Base-by-base conservation (phyloP, 306 rosid genomes). In the Rosa multiflora region DNA sequence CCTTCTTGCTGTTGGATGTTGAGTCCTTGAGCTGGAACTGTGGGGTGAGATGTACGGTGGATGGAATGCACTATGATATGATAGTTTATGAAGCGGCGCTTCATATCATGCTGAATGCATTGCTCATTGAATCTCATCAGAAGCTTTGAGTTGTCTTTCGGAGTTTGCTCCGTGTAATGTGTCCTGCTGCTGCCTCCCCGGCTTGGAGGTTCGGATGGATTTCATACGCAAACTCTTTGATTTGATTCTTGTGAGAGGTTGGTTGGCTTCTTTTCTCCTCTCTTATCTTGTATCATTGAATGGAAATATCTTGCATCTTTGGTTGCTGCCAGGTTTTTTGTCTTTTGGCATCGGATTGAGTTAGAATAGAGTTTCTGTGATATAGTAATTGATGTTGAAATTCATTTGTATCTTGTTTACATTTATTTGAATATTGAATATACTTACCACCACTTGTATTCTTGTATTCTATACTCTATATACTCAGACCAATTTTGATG, bases 61-160 rank as follows among this genome's bases (percentile, higher is more conserved):
- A 95, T 83, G 98, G 98, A 2, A 91, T 92, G 94, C 99, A 95
- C 81, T 92, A 91, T 85, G 91, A 93, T 83, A 82, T 73, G 48
- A 82, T 81, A 73, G 96, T 95, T 40, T 95, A 91, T 82, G 98
- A 93, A 70, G 98, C 98, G 51, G 89, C 89, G 0, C 80, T 93
- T 83, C 99, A 95, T 37, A 82, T 95, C 70, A 77, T 90, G 91
- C 83, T 95, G 0, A 93, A 95, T 86, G 99, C 97, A 64, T 85
- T 95, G 91, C 91, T 95, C 70, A 91, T 92, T 76, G 94, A 92
- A 76, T 95, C 99, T 83, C 97, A 95, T 78, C 99, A 95, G 90
- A 95, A 86, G 85, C 90, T 95, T 66, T 94, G 88, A 94, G 78
- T 75, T 55, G 77, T 79, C 75, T 43, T 29, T 55, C 44, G 46